Conservation (phyloP, 106 monocot genomes). For the Acorus calamus region DNA sequence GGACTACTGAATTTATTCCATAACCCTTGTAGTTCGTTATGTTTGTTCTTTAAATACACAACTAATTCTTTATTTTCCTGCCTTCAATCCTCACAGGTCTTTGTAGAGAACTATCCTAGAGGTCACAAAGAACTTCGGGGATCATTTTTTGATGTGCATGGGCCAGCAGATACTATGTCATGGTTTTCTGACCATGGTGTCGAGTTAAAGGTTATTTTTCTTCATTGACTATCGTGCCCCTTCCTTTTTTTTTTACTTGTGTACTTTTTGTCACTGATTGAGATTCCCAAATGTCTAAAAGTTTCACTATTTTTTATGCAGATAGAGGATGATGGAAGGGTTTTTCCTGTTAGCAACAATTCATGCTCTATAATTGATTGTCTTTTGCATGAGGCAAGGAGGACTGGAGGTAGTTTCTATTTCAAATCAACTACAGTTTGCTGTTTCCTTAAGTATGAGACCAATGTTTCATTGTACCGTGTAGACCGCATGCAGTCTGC, state of each 20-base stretch:
- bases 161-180: constrained; percentile 78
- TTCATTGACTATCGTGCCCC: not conserved
- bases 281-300: not conserved
- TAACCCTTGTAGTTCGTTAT: too few relatives aligned
- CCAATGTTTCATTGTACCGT: too few relatives aligned
- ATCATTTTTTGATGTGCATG: constrained; percentile 78
- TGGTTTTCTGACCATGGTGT: constrained; percentile 90
- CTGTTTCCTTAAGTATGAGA: too few relatives aligned
- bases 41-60: too few relatives aligned
- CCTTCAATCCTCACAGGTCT: constrained; percentile 22
- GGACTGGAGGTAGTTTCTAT: constrained; percentile 51
- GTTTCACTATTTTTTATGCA: constrained; percentile 14
- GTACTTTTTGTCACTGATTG: not conserved
- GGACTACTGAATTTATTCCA: too few relatives aligned
- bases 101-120: constrained; percentile 84
- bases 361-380: constrained; percentile 87
- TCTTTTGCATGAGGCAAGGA: constrained; percentile 75
- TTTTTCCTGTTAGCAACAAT: constrained; percentile 81
- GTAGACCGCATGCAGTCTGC: too few relatives aligned
- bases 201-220: constrained; percentile 57
- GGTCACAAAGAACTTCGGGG: constrained; percentile 83
- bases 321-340: constrained; percentile 97
- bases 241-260: constrained; percentile 6
- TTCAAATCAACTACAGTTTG: not conserved
- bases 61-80: not conserved